These are phyloP conservation scores for Rosa hybrid DNA, from an alignment of 331 rosid genomes.

Conservation along the genomic window DNA sequence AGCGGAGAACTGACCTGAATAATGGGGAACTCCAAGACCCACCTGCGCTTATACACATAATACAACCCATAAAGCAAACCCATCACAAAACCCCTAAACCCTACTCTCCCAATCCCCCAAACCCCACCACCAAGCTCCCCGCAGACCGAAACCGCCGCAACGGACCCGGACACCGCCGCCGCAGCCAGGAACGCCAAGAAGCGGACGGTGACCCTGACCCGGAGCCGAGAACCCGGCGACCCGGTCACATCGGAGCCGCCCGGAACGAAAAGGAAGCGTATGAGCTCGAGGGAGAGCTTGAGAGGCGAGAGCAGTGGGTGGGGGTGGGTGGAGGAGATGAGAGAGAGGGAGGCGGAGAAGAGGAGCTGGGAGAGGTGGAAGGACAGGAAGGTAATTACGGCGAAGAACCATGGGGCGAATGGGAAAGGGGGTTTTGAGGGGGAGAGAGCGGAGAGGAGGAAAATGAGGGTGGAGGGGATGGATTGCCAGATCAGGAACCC, in stretches of 20 bases:
- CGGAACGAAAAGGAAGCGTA: constrained; percentile 52
- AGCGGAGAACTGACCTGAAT: constrained; percentile 57
- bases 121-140: constrained; percentile 31
- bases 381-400: constrained; percentile 40
- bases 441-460: constrained; percentile 45
- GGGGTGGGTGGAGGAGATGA: constrained; percentile 56
- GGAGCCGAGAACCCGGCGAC: constrained; percentile 38
- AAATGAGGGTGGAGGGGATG: constrained; percentile 69
- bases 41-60: constrained; percentile 64
- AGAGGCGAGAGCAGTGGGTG: constrained; percentile 43
- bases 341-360: constrained; percentile 70
- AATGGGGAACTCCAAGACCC: constrained; percentile 87
- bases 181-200: constrained; percentile 36
- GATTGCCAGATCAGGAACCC: constrained; percentile 91
- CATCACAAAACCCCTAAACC: constrained; percentile 55
- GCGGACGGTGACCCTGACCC: constrained; percentile 35
- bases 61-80: constrained; percentile 65
- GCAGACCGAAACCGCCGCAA: constrained; percentile 54
- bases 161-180: constrained; percentile 37
- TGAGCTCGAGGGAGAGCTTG: constrained; percentile 36
- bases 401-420: constrained; percentile 32
- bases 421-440: constrained; percentile 18
- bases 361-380: constrained; percentile 68
- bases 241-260: constrained; percentile 24
- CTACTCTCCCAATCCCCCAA: constrained; percentile 44